A percentile compares a stretch with the other conserved stretches of the same genome.
Evolutionary conservation across 495 filamentous ascomycete genomes (phyloP).

Genomic region (Penicillium pancosmium): DNA sequence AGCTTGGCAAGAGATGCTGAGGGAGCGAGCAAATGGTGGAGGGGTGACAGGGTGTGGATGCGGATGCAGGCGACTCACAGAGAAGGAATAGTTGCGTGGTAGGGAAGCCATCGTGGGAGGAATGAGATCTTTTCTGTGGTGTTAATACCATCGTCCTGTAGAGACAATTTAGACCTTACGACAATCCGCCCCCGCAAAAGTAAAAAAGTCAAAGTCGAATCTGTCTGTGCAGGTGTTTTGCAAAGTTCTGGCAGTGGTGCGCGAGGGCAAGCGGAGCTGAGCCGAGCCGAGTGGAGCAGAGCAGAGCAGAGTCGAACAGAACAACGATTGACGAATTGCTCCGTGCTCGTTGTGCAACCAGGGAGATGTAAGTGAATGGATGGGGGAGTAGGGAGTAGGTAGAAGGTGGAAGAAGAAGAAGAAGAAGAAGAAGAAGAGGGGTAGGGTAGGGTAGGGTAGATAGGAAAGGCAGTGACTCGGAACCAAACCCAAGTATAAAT

Average conservation of each 20-base stretch:
- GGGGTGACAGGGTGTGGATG: neutral
- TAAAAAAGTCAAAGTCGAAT: slow-evolving; percentile 12
- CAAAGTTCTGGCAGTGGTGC: no score
- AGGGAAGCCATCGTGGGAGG: slow-evolving; percentile 60
- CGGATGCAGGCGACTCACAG: slow-evolving; percentile 49
- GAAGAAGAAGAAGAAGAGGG: neutral
- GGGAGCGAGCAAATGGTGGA: neutral
- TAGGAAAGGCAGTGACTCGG: no score
- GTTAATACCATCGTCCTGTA: slow-evolving; percentile 56
- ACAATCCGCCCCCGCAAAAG: slow-evolving; percentile 34
- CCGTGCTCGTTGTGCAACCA: neutral
- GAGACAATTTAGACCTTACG: slow-evolving; percentile 52
- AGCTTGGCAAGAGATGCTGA: neutral
- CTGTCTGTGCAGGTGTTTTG: neutral
- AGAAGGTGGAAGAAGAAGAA: neutral
- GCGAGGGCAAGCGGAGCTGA: no score
- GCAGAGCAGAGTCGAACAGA: neutral
- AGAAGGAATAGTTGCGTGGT: slow-evolving; percentile 76
- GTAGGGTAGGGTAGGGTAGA: neutral
- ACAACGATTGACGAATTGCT: neutral
- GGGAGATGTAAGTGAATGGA: neutral
- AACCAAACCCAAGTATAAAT: neutral
- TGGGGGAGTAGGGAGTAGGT: neutral
- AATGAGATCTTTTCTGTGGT: slow-evolving; percentile 45
- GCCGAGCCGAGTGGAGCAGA: neutral